phyloP scores from a whole-genome alignment of 805 yeast species.

The Gaillardinia entomophila region DNA sequence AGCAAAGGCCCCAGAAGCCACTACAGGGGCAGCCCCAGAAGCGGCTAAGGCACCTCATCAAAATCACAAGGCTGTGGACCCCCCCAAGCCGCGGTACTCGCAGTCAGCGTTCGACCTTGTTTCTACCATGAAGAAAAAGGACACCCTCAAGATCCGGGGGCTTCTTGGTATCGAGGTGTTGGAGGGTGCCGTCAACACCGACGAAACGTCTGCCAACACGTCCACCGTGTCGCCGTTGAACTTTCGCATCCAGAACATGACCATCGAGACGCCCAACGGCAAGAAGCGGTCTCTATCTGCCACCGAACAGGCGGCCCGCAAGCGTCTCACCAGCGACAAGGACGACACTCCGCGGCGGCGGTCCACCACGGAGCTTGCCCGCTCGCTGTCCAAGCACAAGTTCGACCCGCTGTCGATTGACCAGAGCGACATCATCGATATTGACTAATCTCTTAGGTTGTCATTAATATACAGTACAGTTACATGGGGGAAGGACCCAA shows the following conservation, averaged over 20 bases:
- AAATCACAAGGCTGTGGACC: too few relatives aligned
- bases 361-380: too few relatives aligned
- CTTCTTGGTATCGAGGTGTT: slow-evolving; percentile 17
- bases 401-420: background rate
- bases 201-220: background rate
- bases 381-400: background rate
- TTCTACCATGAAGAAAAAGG: background rate
- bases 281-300: slow-evolving; percentile 5
- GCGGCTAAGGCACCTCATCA: too few relatives aligned
- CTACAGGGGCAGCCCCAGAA: too few relatives aligned
- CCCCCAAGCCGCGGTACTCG: slow-evolving; percentile 9
- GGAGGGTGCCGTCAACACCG: slow-evolving; percentile 2
- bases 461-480: background rate
- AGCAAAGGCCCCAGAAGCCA: too few relatives aligned
- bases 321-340: slow-evolving; percentile 2
- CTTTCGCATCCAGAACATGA: slow-evolving; percentile 13
- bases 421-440: background rate
- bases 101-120: slow-evolving; percentile 13
- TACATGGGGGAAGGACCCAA: slow-evolving; percentile 68
- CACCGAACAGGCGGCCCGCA: slow-evolving; percentile 1
- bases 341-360: background rate
- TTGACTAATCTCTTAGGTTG: background rate
- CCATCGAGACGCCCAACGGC: slow-evolving; percentile 7
- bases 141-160: slow-evolving; percentile 12
- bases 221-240: slow-evolving; percentile 13